A percentile compares a stretch with the other conserved stretches of the same genome.
Conservation (phyloP, 495 filamentous ascomycete genomes). For the Beverwykella pulmonaria region DNA sequence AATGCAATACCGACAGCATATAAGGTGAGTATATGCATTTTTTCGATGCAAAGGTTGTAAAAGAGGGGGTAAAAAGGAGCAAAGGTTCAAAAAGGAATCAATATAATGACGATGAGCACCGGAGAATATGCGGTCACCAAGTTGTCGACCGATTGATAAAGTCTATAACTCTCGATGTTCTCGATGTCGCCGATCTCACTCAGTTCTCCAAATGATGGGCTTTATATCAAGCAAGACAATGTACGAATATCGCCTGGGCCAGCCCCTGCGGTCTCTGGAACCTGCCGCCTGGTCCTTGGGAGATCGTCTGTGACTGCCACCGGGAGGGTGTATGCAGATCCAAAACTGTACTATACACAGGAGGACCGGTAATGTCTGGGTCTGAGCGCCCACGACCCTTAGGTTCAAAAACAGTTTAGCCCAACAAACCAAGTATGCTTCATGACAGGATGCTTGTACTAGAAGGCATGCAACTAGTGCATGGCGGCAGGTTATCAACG, state of each 20-base stretch:
- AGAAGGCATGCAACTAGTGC: too few relatives aligned
- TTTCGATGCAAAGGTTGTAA: neutral
- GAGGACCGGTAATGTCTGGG: too few relatives aligned
- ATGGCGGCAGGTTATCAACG: too few relatives aligned
- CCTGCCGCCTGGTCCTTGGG: too few relatives aligned
- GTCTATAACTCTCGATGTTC: constrained; percentile 2
- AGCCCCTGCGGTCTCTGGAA: neutral
- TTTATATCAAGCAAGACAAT: neutral
- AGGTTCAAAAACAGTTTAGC: too few relatives aligned
- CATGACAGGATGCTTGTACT: too few relatives aligned
- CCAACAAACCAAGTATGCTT: too few relatives aligned
- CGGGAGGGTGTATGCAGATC: neutral
- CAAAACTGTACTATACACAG: neutral
- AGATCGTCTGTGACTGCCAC: too few relatives aligned
- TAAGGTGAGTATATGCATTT: constrained; percentile 39
- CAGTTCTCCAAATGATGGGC: neutral
- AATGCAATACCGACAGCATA: constrained; percentile 29
- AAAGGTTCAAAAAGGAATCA: neutral
- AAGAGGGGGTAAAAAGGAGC: neutral
- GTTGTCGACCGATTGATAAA: neutral
- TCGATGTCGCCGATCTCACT: neutral
- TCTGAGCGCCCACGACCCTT: too few relatives aligned
- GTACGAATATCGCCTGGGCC: neutral
- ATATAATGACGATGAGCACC: neutral
- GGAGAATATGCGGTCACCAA: neutral